Conservation (phyloP, 768 basidiomycete species). For the Suillus clintonianus region DNA sequence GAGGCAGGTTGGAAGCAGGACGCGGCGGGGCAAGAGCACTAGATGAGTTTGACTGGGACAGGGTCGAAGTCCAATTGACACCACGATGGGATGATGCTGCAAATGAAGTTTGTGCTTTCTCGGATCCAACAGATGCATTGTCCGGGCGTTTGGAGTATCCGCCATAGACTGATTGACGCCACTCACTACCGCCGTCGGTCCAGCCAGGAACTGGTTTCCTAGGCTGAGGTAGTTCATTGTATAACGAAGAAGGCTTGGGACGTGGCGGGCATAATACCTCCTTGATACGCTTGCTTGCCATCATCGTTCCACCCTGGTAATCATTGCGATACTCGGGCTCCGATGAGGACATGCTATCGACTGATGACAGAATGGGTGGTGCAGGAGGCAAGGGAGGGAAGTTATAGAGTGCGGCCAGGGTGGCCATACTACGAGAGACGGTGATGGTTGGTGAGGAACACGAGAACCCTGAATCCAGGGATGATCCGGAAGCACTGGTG, state of each 20-base stretch:
- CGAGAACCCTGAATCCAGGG: conserved; percentile 34
- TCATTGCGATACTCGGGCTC: conserved; percentile 37
- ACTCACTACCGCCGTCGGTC: conserved; percentile 66
- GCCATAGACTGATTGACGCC: conserved; percentile 67
- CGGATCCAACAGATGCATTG: conserved; percentile 28
- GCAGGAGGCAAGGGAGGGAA: conserved; percentile 59
- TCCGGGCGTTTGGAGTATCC: conserved; percentile 43
- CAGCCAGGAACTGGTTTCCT: conserved; percentile 59
- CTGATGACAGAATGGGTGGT: conserved; percentile 38
- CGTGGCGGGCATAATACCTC: conserved; percentile 44
- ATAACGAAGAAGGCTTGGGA: conserved; percentile 37
- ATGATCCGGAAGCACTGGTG: conserved; percentile 37
- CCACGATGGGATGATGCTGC: conserved; percentile 52
- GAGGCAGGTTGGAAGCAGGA: conserved; percentile 22
- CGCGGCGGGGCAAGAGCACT: conserved; percentile 27
- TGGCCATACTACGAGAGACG: conserved; percentile 35
- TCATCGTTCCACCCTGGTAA: conserved; percentile 66
- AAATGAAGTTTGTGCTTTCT: conserved; percentile 45
- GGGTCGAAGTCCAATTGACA: conserved; percentile 49
- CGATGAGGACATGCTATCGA: conserved; percentile 19
- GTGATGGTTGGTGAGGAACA: conserved; percentile 23
- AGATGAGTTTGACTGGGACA: conserved; percentile 17
- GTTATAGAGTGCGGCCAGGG: conserved; percentile 42
- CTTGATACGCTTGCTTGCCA: conserved; percentile 61
- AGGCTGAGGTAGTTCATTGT: conserved; percentile 35